Evolutionary conservation across 106 monocot genomes (phyloP).

Genomic region (Platanthera guangdongensis): DNA sequence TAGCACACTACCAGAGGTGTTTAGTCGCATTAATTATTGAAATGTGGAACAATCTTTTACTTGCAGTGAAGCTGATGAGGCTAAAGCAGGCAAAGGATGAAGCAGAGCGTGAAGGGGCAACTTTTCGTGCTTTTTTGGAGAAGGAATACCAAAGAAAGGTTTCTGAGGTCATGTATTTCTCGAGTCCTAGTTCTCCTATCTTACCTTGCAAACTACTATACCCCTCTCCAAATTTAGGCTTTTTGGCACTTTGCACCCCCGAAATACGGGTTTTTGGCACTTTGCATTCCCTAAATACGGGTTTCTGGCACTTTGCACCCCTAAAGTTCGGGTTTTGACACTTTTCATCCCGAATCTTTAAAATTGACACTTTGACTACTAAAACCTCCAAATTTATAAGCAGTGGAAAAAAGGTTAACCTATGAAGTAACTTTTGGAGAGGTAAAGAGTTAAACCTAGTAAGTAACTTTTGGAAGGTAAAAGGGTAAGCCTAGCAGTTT

Average conservation of each 20-base stretch:
- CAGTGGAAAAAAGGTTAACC: background rate
- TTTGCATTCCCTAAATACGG: no score
- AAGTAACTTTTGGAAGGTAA: background rate
- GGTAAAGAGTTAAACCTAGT: background rate
- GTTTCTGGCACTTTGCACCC: no score
- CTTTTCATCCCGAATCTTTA: no score
- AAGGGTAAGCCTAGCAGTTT: background rate
- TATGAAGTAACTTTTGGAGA: background rate
- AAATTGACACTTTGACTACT: no score
- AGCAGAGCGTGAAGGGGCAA: constrained; percentile 20
- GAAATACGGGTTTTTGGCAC: no score
- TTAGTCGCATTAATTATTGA: background rate
- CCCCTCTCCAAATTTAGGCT: no score
- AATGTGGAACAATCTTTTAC: background rate
- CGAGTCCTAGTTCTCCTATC: background rate
- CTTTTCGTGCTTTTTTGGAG: constrained; percentile 32
- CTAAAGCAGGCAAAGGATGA: constrained; percentile 38
- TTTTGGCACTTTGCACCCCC: no score
- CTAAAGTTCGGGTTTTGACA: no score
- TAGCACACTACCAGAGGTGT: background rate
- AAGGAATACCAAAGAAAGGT: constrained; percentile 27
- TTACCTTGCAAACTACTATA: background rate
- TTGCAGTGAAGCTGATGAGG: constrained; percentile 31
- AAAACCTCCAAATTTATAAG: background rate
- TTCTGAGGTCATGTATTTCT: constrained; percentile 15